Base-by-base conservation (phyloP, 2,329 filamentous ascomycete genomes). In the Aspergillus cejpii region DNA sequence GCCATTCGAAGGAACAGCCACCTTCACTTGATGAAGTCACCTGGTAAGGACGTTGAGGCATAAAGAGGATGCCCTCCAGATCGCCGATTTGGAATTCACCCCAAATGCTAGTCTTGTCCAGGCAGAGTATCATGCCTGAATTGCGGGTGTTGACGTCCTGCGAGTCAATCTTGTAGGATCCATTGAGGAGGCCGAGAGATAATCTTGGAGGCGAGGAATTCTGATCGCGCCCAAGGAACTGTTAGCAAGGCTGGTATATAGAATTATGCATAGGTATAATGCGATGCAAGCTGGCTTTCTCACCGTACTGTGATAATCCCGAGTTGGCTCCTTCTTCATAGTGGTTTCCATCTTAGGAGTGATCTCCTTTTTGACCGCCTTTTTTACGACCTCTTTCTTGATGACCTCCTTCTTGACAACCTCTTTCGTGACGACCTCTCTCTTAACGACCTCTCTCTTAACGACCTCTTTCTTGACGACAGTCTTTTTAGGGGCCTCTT, bases 151-250 rank as follows among this genome's bases (percentile, higher is more conserved):
- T 26, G 17, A 38, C 11, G 5, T 33, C 29, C 10, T 33, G 23
- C 5, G 38, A 14, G 11, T 47, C 38, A n/a, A 47, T 47, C 15
- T 49, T 49, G 38, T 49, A 47, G 2, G 27, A 37, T 12, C 41
- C 41, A 26, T 44, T 44, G 3, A 47, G 17, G 2, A 41, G 26
- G 11, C 41, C 41, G 5, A 47, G 44, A 11, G 37, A 14, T 17
- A 42, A 19, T n/a, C 27, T 19, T 6, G 8, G 31, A 7, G 33
- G 6, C 23, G 12, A 23, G 6, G 20, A 6, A 15, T 19, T 15
- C 37, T 38, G 24, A 19, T 11, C 10, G 5, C 10, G 11, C n/a
- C 3, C 23, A 24, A 21, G 12, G 12, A 29, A 29, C 6, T 29
- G 29, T 42, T 31, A 21, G 28, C 11, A 26, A 17, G n/a, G 11